phyloP scores from a whole-genome alignment of 768 basidiomycete species.

The Rhodotorula graminis region DNA sequence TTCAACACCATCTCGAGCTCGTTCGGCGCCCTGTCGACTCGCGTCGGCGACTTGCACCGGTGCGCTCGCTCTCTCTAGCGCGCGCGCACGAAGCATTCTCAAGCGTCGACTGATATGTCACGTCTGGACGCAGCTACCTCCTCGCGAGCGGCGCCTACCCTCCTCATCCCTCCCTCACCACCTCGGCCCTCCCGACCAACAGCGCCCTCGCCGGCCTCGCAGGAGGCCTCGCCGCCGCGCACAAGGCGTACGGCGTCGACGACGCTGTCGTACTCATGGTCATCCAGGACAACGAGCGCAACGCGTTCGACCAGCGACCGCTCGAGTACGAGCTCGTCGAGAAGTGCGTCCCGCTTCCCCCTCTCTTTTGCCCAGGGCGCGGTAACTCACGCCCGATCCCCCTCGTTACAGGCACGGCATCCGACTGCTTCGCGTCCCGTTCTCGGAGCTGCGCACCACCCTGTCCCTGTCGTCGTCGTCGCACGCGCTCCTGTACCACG shows the following conservation, averaged over 20 bases:
- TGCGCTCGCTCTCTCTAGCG: slow-evolving; percentile 48
- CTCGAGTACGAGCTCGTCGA: slow-evolving; percentile 82
- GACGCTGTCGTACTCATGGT: slow-evolving; percentile 69
- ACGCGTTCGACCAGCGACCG: slow-evolving; percentile 87
- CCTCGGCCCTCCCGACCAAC: slow-evolving; percentile 66
- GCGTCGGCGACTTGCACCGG: slow-evolving; percentile 65
- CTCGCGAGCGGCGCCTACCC: slow-evolving; percentile 64
- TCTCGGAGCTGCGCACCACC: slow-evolving; percentile 61
- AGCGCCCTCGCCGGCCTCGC: slow-evolving; percentile 65
- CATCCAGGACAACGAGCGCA: slow-evolving; percentile 80
- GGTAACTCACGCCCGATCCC: too few species aligned
- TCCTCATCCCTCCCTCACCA: slow-evolving; percentile 49
- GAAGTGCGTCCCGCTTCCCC: slow-evolving; percentile 54
- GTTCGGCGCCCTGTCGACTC: slow-evolving; percentile 74
- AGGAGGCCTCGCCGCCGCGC: slow-evolving; percentile 71
- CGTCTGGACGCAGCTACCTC: slow-evolving; percentile 59
- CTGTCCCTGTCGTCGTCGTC: slow-evolving; percentile 52
- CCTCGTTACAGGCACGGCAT: slow-evolving; percentile 61
- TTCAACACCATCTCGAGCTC: slow-evolving; percentile 95
- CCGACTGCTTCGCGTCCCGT: slow-evolving; percentile 51
- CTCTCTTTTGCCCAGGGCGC: not conserved
- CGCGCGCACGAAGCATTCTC: too few species aligned
- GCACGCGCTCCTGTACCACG: slow-evolving; percentile 44
- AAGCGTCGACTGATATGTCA: too few species aligned
- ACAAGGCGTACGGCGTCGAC: slow-evolving; percentile 60